phyloP scores from a whole-genome alignment of 192 early-diverging fungal genomes.

The Entomortierella lignicola region DNA sequence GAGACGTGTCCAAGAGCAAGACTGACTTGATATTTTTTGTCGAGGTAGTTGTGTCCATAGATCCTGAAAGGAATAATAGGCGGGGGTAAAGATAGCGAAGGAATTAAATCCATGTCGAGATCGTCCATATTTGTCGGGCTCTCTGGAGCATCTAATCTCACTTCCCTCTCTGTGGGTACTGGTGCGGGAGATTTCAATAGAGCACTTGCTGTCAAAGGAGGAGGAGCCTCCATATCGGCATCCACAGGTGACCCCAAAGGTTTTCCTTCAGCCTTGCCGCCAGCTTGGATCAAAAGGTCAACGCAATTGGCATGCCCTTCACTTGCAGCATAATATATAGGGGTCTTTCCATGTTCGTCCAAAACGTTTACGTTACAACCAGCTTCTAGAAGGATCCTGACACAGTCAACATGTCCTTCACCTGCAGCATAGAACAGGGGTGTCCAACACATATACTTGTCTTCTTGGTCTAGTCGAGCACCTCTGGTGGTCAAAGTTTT shows the following conservation, averaged over 20 bases:
- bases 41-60: constrained; percentile 98
- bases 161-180: not conserved
- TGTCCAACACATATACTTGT: constrained; percentile 96
- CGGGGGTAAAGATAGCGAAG: constrained; percentile 93
- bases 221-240: constrained; percentile 16
- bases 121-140: constrained; percentile 58
- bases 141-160: constrained; percentile 10
- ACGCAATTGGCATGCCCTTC: constrained; percentile 91
- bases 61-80: constrained; percentile 98
- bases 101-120: constrained; percentile 89
- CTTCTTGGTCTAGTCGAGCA: constrained; percentile 78
- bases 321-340: constrained; percentile 91
- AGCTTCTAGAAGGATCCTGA: constrained; percentile 82
- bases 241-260: constrained; percentile 11
- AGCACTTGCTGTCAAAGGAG: not conserved
- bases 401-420: constrained; percentile 89
- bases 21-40: constrained; percentile 88
- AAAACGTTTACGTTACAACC: constrained; percentile 76
- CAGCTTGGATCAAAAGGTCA: constrained; percentile 76
- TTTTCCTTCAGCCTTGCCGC: constrained; percentile 47
- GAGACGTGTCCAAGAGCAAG: constrained; percentile 69
- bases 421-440: constrained; percentile 94
- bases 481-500: constrained; percentile 78
- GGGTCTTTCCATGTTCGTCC: constrained; percentile 87
- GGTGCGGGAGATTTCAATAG: not conserved